Percentiles rank a stretch among this genome's conserved stretches.
Conservation (phyloP, 1,284 basidiomycete species). For the Leccinum holopus region DNA sequence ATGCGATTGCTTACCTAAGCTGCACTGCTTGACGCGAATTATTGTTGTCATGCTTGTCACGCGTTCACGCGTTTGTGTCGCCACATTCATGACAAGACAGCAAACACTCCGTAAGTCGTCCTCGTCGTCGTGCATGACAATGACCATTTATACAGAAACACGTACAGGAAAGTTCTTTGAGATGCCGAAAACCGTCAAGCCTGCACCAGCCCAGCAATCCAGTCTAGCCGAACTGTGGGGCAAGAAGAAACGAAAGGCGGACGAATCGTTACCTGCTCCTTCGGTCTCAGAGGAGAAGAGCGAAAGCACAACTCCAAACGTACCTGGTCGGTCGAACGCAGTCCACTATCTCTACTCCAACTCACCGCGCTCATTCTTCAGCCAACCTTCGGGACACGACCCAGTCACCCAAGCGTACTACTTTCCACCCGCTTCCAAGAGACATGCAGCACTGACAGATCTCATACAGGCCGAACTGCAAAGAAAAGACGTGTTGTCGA, state of each 20-base stretch:
- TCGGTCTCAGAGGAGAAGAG: constrained; percentile 34
- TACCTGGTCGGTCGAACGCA: constrained; percentile 18
- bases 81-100: constrained; percentile 59
- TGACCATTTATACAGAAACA: constrained; percentile 5
- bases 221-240: constrained; percentile 73
- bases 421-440: not conserved
- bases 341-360: not conserved
- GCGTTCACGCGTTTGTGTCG: constrained; percentile 16
- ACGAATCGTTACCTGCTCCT: constrained; percentile 20
- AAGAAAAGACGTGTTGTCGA: constrained; percentile 64
- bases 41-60: constrained; percentile 20
- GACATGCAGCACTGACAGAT: not conserved
- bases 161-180: constrained; percentile 64
- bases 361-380: constrained; percentile 16
- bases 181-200: constrained; percentile 63
- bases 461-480: constrained; percentile 23
- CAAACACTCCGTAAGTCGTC: constrained; percentile 67
- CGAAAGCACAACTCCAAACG: constrained; percentile 2
- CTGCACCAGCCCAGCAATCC: constrained; percentile 66
- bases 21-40: not conserved
- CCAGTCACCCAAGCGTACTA: constrained; percentile 25
- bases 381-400: constrained; percentile 45
- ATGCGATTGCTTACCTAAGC: not conserved
- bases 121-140: not conserved
- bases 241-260: constrained; percentile 37